Percentiles rank a stretch among this genome's conserved stretches.
phyloP scores from a whole-genome alignment of 768 basidiomycete species.

The Tephrocybe sp. region DNA sequence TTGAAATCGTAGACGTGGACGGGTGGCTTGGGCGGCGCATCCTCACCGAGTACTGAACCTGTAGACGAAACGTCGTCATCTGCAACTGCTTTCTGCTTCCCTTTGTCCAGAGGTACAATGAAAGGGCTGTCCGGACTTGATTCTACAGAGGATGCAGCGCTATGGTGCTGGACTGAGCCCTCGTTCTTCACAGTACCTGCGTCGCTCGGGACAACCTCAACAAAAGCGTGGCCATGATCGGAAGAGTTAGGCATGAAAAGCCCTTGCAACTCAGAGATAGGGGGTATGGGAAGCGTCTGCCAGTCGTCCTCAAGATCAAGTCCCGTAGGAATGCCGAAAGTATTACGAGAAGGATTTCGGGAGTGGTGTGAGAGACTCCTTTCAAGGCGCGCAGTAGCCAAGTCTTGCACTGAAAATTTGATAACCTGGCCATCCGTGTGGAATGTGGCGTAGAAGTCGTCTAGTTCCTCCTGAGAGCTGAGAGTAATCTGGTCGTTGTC shows the following conservation, averaged over 20 bases:
- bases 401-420: constrained; percentile 65
- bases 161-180: constrained; percentile 23
- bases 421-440: constrained; percentile 31
- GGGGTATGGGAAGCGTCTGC: constrained; percentile 53
- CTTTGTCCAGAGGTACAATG: constrained; percentile 36
- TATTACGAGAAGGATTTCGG: constrained; percentile 45
- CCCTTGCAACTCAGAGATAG: constrained; percentile 28
- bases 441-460: constrained; percentile 57
- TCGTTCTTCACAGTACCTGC: constrained; percentile 24
- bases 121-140: constrained; percentile 16
- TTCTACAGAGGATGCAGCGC: constrained; percentile 30
- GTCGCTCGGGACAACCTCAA: constrained; percentile 50
- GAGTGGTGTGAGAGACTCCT: constrained; percentile 29
- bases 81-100: constrained; percentile 44
- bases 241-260: constrained; percentile 32
- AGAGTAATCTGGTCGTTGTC: constrained; percentile 79
- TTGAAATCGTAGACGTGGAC: constrained; percentile 53
- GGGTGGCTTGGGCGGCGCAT: constrained; percentile 52
- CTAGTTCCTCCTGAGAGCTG: constrained; percentile 74
- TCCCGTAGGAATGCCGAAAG: constrained; percentile 45
- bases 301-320: constrained; percentile 60
- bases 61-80: constrained; percentile 33
- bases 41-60: constrained; percentile 38
- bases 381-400: constrained; percentile 36
- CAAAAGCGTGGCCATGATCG: constrained; percentile 49